Base-by-base conservation (phyloP, 805 yeast genomes). In the Suhomyces faveliae region DNA sequence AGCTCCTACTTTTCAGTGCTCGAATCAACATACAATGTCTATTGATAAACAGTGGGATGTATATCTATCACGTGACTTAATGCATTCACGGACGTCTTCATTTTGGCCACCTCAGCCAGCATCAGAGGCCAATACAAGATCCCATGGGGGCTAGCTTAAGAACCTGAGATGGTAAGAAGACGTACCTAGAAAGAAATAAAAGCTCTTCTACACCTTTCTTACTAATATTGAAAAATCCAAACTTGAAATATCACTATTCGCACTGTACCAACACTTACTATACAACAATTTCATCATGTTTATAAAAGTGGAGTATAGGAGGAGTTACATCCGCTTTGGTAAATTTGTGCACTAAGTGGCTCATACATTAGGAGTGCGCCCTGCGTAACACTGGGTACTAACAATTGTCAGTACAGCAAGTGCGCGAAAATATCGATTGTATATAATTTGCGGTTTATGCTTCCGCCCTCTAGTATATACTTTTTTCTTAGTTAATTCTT, bases 381-480 rank as follows among this genome's bases (percentile, higher is more conserved):
- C 21, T 13, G 48, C 20, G 55, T 52, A 52, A 47, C 40, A 42
- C 29, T 35, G 33, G 42, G 54, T 49, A 50, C 55, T 52, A 52
- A 52, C 54, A 48, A 44, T 40, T 41, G 15, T 50, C 40, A 51
- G 55, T 47, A 51, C 50, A 49, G 53, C 53, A 51, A 51, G 40
- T 37, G 45, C 45, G 40, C 42, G 46, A 21, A 23, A 33, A 19
- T 33, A 15, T n/a, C 42, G 25, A 22, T 15, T 25, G 29, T 43
- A 43, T 43, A 43, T 33, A 43, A 17, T 35, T 43, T 33, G 46
- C 37, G 35, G 37, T 33, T 33, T 33, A 33, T 33, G 37, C 37
- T 33, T 33, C 37, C 37, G 37, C 37, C 21, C 37, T 8, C 21
- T 33, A 27, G 35, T 43, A 33, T 24, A 43, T 33, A 23, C 46